A percentile compares a stretch with the other conserved stretches of the same genome.
phyloP scores from a whole-genome alignment of 129 eudicot species.

The Dittrichia graveolens region DNA sequence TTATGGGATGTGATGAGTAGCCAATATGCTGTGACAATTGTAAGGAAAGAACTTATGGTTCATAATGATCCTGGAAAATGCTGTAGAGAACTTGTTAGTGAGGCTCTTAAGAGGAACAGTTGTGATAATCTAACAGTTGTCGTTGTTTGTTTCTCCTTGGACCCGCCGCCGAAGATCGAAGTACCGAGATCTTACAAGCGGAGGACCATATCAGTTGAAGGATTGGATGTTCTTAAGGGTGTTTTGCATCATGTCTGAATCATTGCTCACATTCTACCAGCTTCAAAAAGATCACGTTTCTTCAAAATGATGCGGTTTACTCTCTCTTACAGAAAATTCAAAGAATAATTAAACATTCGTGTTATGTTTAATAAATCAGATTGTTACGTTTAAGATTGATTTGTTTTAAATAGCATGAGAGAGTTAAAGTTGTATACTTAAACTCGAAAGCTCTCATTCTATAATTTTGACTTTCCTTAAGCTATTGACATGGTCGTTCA shows the following conservation, averaged over 20 bases:
- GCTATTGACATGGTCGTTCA: too few relatives aligned
- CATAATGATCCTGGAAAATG: conserved; percentile 82
- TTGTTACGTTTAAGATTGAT: too few relatives aligned
- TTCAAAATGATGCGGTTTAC: too few relatives aligned
- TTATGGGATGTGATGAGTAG: conserved; percentile 94
- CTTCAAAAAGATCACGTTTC: background rate
- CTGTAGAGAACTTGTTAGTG: conserved; percentile 63
- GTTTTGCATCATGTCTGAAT: conserved; percentile 51
- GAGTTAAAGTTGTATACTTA: too few relatives aligned
- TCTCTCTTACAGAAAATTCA: too few relatives aligned
- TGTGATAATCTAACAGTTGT: conserved; percentile 84
- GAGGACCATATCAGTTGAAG: conserved; percentile 84
- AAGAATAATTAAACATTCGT: too few relatives aligned
- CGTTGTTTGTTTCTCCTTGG: conserved; percentile 68
- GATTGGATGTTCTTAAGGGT: conserved; percentile 75
- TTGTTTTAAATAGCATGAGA: too few relatives aligned
- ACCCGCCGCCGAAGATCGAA: conserved; percentile 78
- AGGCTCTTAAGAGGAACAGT: conserved; percentile 70
- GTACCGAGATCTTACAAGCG: conserved; percentile 54
- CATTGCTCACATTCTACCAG: background rate
- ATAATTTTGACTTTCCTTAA: too few relatives aligned
- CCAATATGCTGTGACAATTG: conserved; percentile 82
- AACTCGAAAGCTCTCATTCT: too few relatives aligned
- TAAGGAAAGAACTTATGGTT: conserved; percentile 71
- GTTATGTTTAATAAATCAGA: too few relatives aligned